Percentiles rank a stretch among this genome's conserved stretches.
Evolutionary conservation across 768 basidiomycete species (phyloP).

Genomic region (Boletus tomentosulus): DNA sequence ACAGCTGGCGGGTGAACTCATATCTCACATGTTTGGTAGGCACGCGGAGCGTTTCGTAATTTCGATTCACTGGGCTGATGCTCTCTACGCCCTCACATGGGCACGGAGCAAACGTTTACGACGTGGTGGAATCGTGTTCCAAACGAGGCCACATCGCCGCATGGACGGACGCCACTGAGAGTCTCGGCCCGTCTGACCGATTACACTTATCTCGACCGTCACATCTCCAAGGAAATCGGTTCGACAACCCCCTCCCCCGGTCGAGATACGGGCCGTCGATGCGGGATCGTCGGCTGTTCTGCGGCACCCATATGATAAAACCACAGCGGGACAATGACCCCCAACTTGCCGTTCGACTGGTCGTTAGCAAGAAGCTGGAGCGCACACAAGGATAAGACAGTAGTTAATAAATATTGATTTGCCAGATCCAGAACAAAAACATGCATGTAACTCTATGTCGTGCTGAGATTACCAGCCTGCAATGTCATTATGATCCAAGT

Average conservation of each 20-base stretch:
- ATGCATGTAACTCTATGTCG: slow-evolving; percentile 3
- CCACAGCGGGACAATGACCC: neutral
- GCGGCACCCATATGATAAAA: neutral
- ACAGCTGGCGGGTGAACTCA: neutral
- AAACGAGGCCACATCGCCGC: neutral
- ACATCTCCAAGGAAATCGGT: neutral
- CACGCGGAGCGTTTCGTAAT: neutral
- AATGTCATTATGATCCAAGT: slow-evolving; percentile 25
- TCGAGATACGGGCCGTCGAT: neutral
- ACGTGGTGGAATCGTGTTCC: neutral
- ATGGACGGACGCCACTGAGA: neutral
- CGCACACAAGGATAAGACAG: neutral
- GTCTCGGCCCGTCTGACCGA: neutral
- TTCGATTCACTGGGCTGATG: neutral
- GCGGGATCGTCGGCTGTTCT: neutral
- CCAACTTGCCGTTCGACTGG: neutral
- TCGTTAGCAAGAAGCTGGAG: too few species aligned
- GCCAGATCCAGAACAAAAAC: neutral
- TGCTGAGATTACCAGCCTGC: slow-evolving; percentile 5
- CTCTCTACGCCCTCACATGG: too few species aligned
- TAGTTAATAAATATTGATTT: neutral
- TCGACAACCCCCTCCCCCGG: neutral
- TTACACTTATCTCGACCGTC: neutral
- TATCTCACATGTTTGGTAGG: neutral
- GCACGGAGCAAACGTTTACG: neutral